Evolutionary conservation across 345 rosid species (phyloP).

Genomic region (Geranium rotundifolium): DNA sequence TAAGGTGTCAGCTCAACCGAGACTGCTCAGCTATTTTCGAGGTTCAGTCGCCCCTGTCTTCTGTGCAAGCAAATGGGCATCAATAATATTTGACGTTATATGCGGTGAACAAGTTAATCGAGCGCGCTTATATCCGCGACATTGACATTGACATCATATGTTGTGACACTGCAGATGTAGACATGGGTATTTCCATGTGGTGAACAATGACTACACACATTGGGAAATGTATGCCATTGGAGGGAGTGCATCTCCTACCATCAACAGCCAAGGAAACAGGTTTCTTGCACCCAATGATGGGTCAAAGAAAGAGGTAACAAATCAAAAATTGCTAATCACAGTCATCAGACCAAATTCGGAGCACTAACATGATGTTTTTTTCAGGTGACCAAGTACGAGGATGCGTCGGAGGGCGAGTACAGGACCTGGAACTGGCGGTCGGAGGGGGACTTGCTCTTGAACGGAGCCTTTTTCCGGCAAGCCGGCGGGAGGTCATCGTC

Average conservation of each 20-base stretch:
- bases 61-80: too few relatives aligned
- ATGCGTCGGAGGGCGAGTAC: slow-evolving; percentile 56
- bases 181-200: slow-evolving; percentile 76
- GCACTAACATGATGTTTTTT: too few relatives aligned
- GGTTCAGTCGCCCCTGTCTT: too few relatives aligned
- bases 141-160: background rate
- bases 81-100: too few relatives aligned
- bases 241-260: slow-evolving; percentile 71
- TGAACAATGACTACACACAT: slow-evolving; percentile 77
- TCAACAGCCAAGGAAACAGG: slow-evolving; percentile 72
- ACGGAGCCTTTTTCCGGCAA: slow-evolving; percentile 59
- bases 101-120: too few relatives aligned
- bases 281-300: slow-evolving; percentile 54
- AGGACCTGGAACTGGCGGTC: slow-evolving; percentile 68
- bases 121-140: too few relatives aligned
- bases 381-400: slow-evolving; percentile 72
- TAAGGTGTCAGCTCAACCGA: too few relatives aligned
- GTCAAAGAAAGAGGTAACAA: slow-evolving; percentile 44
- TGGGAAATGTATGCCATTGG: slow-evolving; percentile 88
- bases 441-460: slow-evolving; percentile 56
- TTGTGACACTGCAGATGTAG: slow-evolving; percentile 37
- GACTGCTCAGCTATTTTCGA: too few relatives aligned
- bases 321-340: too few relatives aligned
- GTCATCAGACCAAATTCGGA: too few relatives aligned
- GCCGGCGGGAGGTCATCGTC: slow-evolving; percentile 46